Conservation (phyloP, 129 eudicot genomes). For the Flaveria ramosissima region DNA sequence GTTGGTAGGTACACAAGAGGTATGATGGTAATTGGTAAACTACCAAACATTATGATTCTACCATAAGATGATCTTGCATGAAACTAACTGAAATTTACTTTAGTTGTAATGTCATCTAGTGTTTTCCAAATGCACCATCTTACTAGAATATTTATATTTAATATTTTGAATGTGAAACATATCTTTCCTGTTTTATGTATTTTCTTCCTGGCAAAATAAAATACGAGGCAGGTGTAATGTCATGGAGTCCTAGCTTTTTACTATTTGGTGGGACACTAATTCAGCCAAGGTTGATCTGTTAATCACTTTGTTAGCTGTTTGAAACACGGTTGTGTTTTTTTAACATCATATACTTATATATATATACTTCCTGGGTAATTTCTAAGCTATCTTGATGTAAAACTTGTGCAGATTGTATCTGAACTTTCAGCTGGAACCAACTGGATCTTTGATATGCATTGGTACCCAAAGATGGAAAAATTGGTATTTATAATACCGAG, state of each 20-base stretch:
- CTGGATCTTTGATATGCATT: slow-evolving; percentile 90
- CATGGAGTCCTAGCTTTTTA: slow-evolving; percentile 94
- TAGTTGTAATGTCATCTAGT: neutral
- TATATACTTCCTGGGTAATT: neutral
- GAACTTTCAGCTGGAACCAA: slow-evolving; percentile 95
- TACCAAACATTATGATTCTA: too few relatives aligned
- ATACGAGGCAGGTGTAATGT: slow-evolving; percentile 84
- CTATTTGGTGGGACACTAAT: slow-evolving; percentile 83
- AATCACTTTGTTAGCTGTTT: slow-evolving; percentile 12
- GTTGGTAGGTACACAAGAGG: too few relatives aligned
- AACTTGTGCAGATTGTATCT: slow-evolving; percentile 67
- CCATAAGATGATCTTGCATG: too few relatives aligned
- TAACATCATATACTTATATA: neutral
- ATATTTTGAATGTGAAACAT: neutral
- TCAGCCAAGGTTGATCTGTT: slow-evolving; percentile 82
- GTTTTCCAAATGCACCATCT: neutral
- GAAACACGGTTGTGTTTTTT: neutral
- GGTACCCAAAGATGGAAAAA: slow-evolving; percentile 35
- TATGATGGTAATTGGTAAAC: too few relatives aligned
- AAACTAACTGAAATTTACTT: too few relatives aligned
- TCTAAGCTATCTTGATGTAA: slow-evolving; percentile 18
- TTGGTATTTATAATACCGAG: too few relatives aligned
- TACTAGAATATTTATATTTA: slow-evolving; percentile 33
- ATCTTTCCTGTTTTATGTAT: neutral
- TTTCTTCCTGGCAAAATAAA: slow-evolving; percentile 3